These are phyloP conservation scores for Leucoagaricus sp. DNA, from an alignment of 1,284 basidiomycete genomes.

Conservation along the genomic window DNA sequence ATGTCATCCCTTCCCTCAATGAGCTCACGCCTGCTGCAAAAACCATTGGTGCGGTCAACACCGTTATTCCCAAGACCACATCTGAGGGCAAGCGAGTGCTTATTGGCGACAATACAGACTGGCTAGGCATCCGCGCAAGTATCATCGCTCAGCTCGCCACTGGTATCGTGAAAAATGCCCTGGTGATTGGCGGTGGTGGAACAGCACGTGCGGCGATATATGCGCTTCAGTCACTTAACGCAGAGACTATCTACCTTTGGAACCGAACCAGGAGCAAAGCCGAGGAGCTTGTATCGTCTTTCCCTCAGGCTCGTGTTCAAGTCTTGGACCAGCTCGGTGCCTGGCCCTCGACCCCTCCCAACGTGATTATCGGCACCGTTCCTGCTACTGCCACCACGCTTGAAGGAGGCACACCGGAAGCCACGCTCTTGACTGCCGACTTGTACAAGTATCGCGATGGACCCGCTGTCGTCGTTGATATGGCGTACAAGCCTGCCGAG, in stretches of 20 bases:
- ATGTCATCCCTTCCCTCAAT: slow-evolving; percentile 81
- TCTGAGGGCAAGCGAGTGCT: slow-evolving; percentile 54
- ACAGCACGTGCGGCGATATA: slow-evolving; percentile 93
- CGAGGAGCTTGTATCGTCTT: slow-evolving; percentile 62
- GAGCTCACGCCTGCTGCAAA: slow-evolving; percentile 77
- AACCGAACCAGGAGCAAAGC: slow-evolving; percentile 84
- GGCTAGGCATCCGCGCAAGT: slow-evolving; percentile 79
- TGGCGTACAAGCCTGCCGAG: slow-evolving; percentile 88
- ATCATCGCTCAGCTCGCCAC: slow-evolving; percentile 40
- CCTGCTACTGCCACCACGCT: slow-evolving; percentile 72
- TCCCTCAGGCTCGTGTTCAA: slow-evolving; percentile 63
- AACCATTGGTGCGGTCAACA: slow-evolving; percentile 92
- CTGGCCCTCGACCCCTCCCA: slow-evolving; percentile 38
- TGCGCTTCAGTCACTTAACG: slow-evolving; percentile 74
- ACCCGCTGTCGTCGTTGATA: slow-evolving; percentile 78
- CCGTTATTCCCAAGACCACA: slow-evolving; percentile 61
- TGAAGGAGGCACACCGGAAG: slow-evolving; percentile 25
- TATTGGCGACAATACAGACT: slow-evolving; percentile 92
- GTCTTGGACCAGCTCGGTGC: slow-evolving; percentile 53
- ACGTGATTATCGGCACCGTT: slow-evolving; percentile 84
- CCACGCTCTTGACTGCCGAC: slow-evolving; percentile 57
- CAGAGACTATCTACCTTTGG: slow-evolving; percentile 76
- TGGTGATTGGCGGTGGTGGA: slow-evolving; percentile 92
- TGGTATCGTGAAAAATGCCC: slow-evolving; percentile 48
- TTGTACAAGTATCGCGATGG: slow-evolving; percentile 51